Evolutionary conservation across 1,284 basidiomycete species (phyloP).

Genomic region (Heterobasidion parviporum): DNA sequence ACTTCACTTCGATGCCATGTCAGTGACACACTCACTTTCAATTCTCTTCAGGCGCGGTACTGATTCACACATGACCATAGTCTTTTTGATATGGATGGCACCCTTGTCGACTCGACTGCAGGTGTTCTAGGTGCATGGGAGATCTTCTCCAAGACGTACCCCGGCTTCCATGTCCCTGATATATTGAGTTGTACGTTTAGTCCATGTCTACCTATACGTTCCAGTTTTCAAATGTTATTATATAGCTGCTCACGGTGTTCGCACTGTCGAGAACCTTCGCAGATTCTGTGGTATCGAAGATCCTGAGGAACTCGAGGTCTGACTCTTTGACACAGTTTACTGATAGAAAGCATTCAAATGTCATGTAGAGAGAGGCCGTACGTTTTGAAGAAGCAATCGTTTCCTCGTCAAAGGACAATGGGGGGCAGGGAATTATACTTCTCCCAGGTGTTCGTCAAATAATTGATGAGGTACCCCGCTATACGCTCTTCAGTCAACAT

Average conservation of each 20-base stretch:
- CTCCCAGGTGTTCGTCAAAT: slow-evolving; percentile 54
- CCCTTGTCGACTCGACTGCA: slow-evolving; percentile 64
- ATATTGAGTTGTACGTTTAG: slow-evolving; percentile 54
- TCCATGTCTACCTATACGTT: slow-evolving; percentile 1
- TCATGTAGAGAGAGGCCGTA: slow-evolving; percentile 46
- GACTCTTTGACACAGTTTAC: slow-evolving; percentile 2
- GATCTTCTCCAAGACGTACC: slow-evolving; percentile 54
- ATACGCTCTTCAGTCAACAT: too few relatives aligned
- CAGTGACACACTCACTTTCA: slow-evolving; percentile 14
- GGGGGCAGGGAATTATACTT: slow-evolving; percentile 47
- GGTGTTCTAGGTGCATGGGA: slow-evolving; percentile 74
- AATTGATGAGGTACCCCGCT: slow-evolving; percentile 37
- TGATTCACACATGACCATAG: slow-evolving; percentile 23
- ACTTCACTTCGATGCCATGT: slow-evolving; percentile 50
- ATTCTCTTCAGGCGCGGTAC: not conserved
- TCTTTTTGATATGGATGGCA: slow-evolving; percentile 77
- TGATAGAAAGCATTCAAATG: not conserved
- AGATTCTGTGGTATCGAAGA: slow-evolving; percentile 65
- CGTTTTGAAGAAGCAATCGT: slow-evolving; percentile 67
- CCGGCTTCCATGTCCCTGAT: slow-evolving; percentile 48
- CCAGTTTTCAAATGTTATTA: slow-evolving; percentile 1
- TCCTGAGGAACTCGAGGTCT: slow-evolving; percentile 58
- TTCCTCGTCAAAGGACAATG: slow-evolving; percentile 40
- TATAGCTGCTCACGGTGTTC: slow-evolving; percentile 71
- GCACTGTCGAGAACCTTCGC: slow-evolving; percentile 72